Evolutionary conservation across 1,284 basidiomycete species (phyloP).

Genomic region (Ceratobasidium sp.): DNA sequence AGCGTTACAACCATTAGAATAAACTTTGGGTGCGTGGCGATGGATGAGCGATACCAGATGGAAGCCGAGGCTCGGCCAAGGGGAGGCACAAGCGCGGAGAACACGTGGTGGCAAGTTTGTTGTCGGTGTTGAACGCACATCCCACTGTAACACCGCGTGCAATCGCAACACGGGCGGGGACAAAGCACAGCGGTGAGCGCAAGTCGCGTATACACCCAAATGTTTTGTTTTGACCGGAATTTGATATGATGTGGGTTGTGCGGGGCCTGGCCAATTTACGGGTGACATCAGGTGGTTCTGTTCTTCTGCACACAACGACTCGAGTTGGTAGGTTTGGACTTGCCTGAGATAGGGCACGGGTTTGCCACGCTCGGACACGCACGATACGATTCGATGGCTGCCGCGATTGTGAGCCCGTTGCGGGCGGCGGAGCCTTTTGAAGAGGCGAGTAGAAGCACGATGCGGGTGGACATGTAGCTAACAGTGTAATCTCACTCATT

Average conservation of each 20-base stretch:
- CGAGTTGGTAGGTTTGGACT: not conserved
- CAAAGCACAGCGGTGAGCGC: too few species aligned
- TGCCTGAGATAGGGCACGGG: not conserved
- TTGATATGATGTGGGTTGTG: too few species aligned
- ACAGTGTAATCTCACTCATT: too few species aligned
- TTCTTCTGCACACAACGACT: too few species aligned
- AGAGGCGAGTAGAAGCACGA: constrained; percentile 8
- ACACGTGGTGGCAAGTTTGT: constrained; percentile 23
- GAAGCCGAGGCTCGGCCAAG: not conserved
- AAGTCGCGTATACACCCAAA: too few species aligned
- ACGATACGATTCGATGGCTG: constrained; percentile 20
- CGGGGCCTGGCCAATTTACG: too few species aligned
- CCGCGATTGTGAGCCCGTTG: constrained; percentile 31
- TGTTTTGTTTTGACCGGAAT: too few species aligned
- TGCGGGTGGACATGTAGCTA: too few species aligned
- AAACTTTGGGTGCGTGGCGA: too few species aligned
- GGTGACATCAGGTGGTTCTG: too few species aligned
- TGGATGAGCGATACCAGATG: not conserved
- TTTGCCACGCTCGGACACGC: not conserved
- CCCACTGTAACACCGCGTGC: not conserved
- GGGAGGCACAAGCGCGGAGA: constrained; percentile 38
- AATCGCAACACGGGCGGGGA: not conserved
- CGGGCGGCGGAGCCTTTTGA: constrained; percentile 32
- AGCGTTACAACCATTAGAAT: too few species aligned
- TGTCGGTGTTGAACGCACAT: not conserved